phyloP scores from a whole-genome alignment of 345 rosid species.

The Melaleuca quinquenervia region DNA sequence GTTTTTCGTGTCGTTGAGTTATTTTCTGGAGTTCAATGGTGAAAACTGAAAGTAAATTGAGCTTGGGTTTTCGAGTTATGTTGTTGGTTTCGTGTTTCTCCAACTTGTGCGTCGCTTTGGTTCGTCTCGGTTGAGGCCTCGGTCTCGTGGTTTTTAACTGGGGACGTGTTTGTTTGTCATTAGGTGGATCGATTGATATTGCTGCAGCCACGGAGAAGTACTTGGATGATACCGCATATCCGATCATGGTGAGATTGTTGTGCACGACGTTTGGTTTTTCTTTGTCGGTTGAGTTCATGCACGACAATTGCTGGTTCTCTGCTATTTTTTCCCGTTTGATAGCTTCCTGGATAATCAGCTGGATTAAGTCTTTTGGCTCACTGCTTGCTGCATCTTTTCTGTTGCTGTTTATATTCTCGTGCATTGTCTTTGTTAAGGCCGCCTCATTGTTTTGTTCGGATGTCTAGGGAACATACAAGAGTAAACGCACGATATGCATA shows the following conservation, averaged over 20 bases:
- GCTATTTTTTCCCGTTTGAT: not conserved
- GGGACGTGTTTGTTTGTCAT: not conserved
- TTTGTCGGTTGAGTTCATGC: not conserved
- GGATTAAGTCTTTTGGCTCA: not conserved
- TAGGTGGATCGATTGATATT: conserved; percentile 77
- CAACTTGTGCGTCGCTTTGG: conserved; percentile 4
- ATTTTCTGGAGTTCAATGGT: not conserved
- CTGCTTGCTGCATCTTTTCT: not conserved
- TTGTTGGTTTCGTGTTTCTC: not conserved
- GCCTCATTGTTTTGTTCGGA: not conserved
- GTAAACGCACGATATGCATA: not conserved
- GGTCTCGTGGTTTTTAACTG: not conserved
- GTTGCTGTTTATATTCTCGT: not conserved
- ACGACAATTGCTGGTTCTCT: not conserved
- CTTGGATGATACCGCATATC: conserved; percentile 49
- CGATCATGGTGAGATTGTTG: conserved; percentile 32
- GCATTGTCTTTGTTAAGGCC: not conserved
- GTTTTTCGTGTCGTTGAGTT: not conserved
- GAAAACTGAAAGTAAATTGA: not conserved
- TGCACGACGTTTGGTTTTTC: not conserved
- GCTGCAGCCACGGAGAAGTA: conserved; percentile 41
- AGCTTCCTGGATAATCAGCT: not conserved
- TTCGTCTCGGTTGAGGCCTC: not conserved
- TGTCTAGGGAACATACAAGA: not conserved
- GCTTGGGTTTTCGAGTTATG: not conserved